These are phyloP conservation scores for Apostasia ramifera DNA, from an alignment of 106 monocot species.

Conservation along the genomic window DNA sequence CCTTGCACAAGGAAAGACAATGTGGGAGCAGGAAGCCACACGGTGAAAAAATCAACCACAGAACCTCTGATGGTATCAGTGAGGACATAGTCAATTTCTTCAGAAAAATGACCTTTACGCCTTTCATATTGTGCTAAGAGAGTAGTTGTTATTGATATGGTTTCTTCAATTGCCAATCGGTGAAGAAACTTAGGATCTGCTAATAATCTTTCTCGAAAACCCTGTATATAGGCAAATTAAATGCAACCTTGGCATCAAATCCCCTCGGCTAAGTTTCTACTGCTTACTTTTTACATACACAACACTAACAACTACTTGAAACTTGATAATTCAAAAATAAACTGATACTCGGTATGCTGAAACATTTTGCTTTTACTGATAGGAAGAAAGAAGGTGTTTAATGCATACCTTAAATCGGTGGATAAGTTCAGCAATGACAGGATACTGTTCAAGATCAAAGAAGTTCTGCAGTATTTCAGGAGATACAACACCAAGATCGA, in stretches of 20 bases:
- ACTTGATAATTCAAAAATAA: too few species aligned
- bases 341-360: too few species aligned
- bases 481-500: constrained; percentile 94
- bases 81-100: constrained; percentile 93
- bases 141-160: constrained; percentile 86
- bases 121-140: constrained; percentile 91
- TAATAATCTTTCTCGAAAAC: constrained; percentile 87
- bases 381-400: background rate
- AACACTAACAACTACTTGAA: too few species aligned
- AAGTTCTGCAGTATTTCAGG: constrained; percentile 94
- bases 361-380: too few species aligned
- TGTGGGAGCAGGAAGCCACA: constrained; percentile 98
- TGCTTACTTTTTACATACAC: too few species aligned
- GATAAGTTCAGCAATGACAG: constrained; percentile 78
- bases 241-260: background rate
- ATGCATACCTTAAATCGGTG: constrained; percentile 73
- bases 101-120: constrained; percentile 85
- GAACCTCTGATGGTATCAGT: constrained; percentile 94
- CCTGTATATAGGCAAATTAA: constrained; percentile 32
- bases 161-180: constrained; percentile 89
- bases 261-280: too few species aligned
- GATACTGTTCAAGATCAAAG: constrained; percentile 95
- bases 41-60: constrained; percentile 97
- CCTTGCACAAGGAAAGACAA: constrained; percentile 73
- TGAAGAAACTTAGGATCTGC: constrained; percentile 96